Evolutionary conservation across 306 rosid genomes (phyloP), one percentile per base, ranked within the genome.

Genomic region (Oxytropis ochrocephala): DNA sequence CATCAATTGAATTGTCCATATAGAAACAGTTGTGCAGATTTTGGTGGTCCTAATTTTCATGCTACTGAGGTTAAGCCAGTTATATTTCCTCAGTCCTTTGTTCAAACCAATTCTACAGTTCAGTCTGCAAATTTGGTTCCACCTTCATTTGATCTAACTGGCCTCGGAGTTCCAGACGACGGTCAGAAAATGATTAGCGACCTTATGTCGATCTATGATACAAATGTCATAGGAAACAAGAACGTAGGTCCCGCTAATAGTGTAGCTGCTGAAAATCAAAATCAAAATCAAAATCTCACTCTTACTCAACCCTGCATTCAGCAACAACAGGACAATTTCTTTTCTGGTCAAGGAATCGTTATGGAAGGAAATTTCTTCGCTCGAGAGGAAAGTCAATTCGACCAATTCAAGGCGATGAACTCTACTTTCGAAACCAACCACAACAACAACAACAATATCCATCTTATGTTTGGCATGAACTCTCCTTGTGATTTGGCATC

Each of bases 121-220:
- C 77, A 82, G 5, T 6, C 86, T 5, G 81, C 79, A 30, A 73
- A 54, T 77, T 27, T 82, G n/a, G 80, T 77, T 64, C 81, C 77
- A 8, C 69, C 87, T 12, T 64, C 91, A 18, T 85, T 83, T 3
- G 79, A 79, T 72, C 35, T 85, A 54, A 57, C 88, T 0, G 81
- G 83, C 4, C 80, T 87, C 5, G 88, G 85, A 18, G 93, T 87
- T 76, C 86, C 88, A 0, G 85, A 85, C 60, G 85, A 83, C 17
- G 85, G 84, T 16, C 90, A 85, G 61, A 85, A 75, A 53, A 79
- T 81, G 79, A 85, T 88, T 7, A 77, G 76, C 11, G 91, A 85
- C 44, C 88, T 88, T 0, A 78, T 83, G 89, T 73, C 91, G 0
- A 64, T 83, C 73, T 88, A 81, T 3, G 87, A 85, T 11, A 57